Evolutionary conservation across 371 early-diverging fungal genomes (phyloP), one percentile per base, ranked within the genome.

Genomic region (Mucor piriformis): DNA sequence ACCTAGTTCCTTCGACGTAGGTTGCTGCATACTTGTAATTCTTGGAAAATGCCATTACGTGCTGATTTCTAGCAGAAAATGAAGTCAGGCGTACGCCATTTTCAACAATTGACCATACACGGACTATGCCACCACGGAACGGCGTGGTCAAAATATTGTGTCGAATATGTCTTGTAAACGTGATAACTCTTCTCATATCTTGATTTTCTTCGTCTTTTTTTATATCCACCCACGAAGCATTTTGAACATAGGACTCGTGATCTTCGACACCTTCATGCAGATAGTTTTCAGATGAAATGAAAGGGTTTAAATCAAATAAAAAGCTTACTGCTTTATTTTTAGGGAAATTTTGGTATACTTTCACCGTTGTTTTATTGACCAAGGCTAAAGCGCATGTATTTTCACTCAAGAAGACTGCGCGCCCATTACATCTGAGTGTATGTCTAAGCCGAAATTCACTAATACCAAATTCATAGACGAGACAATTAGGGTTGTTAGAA

Each of bases 11-110:
- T 34, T 44, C 46, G 13, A 35, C 46, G 25, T 27, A 51, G 1
- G 59, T 43, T 4, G 59, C 59, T 6, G 50, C n/a, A n/a, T 44
- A 59, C 21, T 52, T 51, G 8, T 52, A 52, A 44, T 59, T 35
- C 12, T 52, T 21, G 2, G 59, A 59, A 16, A 59, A 44, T 0
- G 59, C 59, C 59, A 59, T 52, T 1, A 59, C 51, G 8, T 51
- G 38, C 20, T 59, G 44, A 6, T 16, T 34, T 34, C 20, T 15
- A 5, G 51, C 40, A 15, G 43, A 18, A 52, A 51, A 52, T n/a
- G 59, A 59, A 10, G 59, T 59, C 2, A 59, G 15, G 1, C 51
- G 42, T 24, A 52, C 52, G 12, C 59, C 52, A 35, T 54, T 21
- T 43, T 59, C 51, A 10, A 27, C 23, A 24, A 51, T 52, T 6